Evolutionary conservation across 2,329 filamentous ascomycete genomes (phyloP).

Genomic region (Zopfia rhizophila): DNA sequence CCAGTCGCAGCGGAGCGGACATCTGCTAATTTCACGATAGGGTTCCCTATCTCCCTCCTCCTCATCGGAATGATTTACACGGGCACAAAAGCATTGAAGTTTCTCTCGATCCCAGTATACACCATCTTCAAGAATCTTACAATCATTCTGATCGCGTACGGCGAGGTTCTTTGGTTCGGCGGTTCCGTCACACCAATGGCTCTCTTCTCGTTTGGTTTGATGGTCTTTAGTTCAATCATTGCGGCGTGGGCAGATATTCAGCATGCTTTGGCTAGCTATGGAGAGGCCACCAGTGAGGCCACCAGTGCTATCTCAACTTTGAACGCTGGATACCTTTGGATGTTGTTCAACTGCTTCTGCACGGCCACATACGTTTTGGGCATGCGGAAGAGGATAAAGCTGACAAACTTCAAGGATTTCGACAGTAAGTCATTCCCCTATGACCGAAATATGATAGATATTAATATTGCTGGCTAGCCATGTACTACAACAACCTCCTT

Average conservation of each 20-base stretch:
- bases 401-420: constrained; percentile 99
- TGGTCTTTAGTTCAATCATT: constrained; percentile 94
- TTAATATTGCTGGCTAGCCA: constrained; percentile 71
- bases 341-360: constrained; percentile 96
- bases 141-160: constrained; percentile 98
- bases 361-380: constrained; percentile 87
- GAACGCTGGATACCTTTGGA: constrained; percentile 97
- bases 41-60: constrained; percentile 95
- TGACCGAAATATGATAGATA: constrained; percentile 28
- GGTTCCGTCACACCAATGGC: constrained; percentile 88
- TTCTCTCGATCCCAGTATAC: constrained; percentile 96
- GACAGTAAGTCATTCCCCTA: constrained; percentile 75
- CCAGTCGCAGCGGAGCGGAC: background rate
- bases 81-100: constrained; percentile 93
- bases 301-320: constrained; percentile 84
- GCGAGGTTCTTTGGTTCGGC: constrained; percentile 98
- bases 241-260: constrained; percentile 98
- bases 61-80: constrained; percentile 99
- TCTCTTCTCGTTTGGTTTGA: constrained; percentile 92
- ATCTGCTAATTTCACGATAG: constrained; percentile 57
- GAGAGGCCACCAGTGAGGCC: constrained; percentile 61
- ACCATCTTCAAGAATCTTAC: constrained; percentile 99
- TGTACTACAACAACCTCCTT: constrained; percentile 99
- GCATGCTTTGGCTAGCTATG: constrained; percentile 76
- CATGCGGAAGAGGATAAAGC: constrained; percentile 99